Base-by-base conservation (phyloP, 768 basidiomycete species). In the Podaxis sp. region DNA sequence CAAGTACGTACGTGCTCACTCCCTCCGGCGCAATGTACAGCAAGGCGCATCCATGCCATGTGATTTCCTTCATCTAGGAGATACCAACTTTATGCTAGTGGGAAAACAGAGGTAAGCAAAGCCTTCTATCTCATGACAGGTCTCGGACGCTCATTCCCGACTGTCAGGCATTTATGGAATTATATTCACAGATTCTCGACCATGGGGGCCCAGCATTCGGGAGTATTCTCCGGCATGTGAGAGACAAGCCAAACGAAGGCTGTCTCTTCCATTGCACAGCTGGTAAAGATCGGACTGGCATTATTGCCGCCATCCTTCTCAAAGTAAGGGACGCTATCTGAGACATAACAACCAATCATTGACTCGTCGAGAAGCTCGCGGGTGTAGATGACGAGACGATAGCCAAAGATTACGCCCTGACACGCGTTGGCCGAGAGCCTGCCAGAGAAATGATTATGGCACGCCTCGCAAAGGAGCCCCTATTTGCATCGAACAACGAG, bases 211-310 rank as follows among this genome's bases (percentile, higher is more conserved):
- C 73, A 17, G 82, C 90, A 2, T 92, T 91, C 68, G 86, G 86
- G n/a, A 71, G 78, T 1, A 87, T 94, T 56, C 79, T 94, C 11
- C 83, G 87, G 63, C 89, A 92, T 72, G 80, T 93, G 30, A 78
- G 87, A 61, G 92, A 93, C 68, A 79, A 79, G 60, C 88, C 91
- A 69, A 78, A 81, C 44, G 82, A 85, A 19, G 84, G 82, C 0
- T 88, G 82, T 66, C 64, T 93, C 28, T 90, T 93, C 66, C 90
- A 93, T 68, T 94, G 92, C 67, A 93, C 92, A 59, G 92, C 90
- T 28, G 92, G 92, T 2, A 94, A 93, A 72, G 92, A 94, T 74
- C 78, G 92, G 67, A 93, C 92, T 1, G 92, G 91, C 15, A 76
- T 93, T 24, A 74, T 89, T 40, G 89, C 90, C 13, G 91, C 91